Evolutionary conservation across 2,329 filamentous ascomycete genomes (phyloP), one percentile per base, ranked within the genome.

Genomic region (Ophiosphaerella korrae): DNA sequence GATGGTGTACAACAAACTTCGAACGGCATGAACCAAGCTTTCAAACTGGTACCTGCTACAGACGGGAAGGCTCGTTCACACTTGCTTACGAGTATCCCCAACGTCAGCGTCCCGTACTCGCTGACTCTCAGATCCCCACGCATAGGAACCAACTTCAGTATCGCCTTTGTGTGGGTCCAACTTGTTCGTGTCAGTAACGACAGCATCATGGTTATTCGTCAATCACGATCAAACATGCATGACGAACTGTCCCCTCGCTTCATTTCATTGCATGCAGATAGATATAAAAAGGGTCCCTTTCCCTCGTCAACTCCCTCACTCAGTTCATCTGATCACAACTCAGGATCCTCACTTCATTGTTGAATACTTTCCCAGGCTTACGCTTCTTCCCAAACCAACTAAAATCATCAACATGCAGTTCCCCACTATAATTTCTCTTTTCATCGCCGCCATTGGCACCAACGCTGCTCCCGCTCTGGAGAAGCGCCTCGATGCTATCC

Each of bases 391-490:
- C 23, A 48, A 14, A 34, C 7, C 36, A 42, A 43, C 14, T 36
- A 29, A 42, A 42, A 41, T 23, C 41, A 42, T 37, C 33, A 50
- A 40, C 16, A 59, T 59, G 58, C 49, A 53, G 16, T 49, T 51
- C 49, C 33, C 49, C 3, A 42, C 42, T 43, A 11, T 45, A 34
- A 4, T 50, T 35, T 9, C 55, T 26, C 31, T 58, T 26, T 37
- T 58, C 45, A 32, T 52, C 23, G 43, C 45, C 32, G 55, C 50
- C 40, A 45, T 47, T 48, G 48, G 46, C 51, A 50, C 52, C 46
- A 52, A 53, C 39, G 53, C 57, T 21, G 52, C 58, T 23, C 55
- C 58, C 9, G 21, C 37, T 40, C 14, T 49, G 12, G 32, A 31
- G 14, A 47, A 46, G 42, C 41, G 48, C 29, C 44, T 60, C 38